Base-by-base conservation (phyloP, 768 basidiomycete genomes). In the Psilocybe tampanensis region DNA sequence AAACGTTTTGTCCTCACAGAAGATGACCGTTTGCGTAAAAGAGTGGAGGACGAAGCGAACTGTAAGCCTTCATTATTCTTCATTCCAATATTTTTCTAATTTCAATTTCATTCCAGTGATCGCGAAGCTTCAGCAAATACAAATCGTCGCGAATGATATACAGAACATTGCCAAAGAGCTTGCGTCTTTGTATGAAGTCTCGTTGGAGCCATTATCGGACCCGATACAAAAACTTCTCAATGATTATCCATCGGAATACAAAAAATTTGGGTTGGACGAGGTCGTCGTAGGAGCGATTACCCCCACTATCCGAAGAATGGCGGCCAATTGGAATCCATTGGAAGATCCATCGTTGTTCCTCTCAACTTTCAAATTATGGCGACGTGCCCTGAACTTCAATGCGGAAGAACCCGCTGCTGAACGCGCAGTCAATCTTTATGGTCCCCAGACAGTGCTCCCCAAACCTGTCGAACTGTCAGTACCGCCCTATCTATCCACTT, bases 241-340 rank as follows among this genome's bases (percentile, higher is more conserved):
- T 44, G 81, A 90, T 44, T 95, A 84, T 60, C 72, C 82, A 2
- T 64, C 71, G 13, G 96, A 98, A 66, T 95, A 92, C 65, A 86
- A 89, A 19, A 77, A 71, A 53, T 90, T 95, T 66, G 77, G 80
- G 15, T 73, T 99, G 32, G 97, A 98, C 61, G 95, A 98, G 67
- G 85, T 98, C 21, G 86, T 96, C 4, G 92, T 99, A 2, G 95
- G 89, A 18, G 94, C 96, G 3, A 90, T 99, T 48, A 83, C 88
- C 3, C 97, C 96, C 1, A 72, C 84, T 13, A 86, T 95, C 32
- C 86, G 90, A 45, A 82, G 88, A 15, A 81, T 89, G 72, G 81
- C 92, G 26, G 71, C 84, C 0, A 80, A 77, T 24, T 99, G 96
- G 95, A 76, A 89, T 52, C 96, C 97, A 0, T 78, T 99, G 11